These are phyloP conservation scores for Solanum ossicruentum DNA, from an alignment of 257 asterid species.

Conservation along the genomic window DNA sequence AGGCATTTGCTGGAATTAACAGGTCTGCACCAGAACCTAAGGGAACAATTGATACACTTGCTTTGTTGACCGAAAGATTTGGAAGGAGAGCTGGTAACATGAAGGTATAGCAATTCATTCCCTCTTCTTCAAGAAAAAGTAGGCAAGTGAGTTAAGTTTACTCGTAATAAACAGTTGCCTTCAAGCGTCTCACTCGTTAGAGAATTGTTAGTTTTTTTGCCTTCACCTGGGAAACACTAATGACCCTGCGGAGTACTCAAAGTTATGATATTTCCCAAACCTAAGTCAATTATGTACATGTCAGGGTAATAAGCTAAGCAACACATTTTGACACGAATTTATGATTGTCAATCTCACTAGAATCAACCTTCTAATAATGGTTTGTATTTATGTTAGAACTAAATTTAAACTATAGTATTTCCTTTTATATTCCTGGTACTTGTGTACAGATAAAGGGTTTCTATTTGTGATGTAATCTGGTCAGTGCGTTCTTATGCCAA, in stretches of 20 bases:
- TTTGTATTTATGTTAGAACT: neutral
- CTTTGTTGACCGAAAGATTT: constrained; percentile 11
- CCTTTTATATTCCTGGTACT: neutral
- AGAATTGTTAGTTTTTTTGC: neutral
- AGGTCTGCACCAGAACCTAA: constrained; percentile 17
- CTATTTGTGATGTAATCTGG: neutral
- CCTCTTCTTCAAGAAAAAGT: neutral
- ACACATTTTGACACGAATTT: neutral
- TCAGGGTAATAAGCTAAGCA: neutral
- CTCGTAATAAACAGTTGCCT: neutral
- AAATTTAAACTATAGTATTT: neutral
- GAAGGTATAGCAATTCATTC: constrained; percentile 7
- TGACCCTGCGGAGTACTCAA: neutral
- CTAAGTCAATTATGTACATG: neutral
- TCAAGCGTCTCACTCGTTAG: neutral
- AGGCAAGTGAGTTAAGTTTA: neutral
- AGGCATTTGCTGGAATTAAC: constrained; percentile 16
- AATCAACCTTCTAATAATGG: neutral
- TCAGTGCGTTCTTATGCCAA: neutral
- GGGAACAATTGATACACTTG: constrained; percentile 20
- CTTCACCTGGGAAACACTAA: neutral
- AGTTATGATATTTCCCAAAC: neutral
- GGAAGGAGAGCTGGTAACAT: constrained; percentile 24
- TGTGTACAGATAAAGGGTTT: neutral
- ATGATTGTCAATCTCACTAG: neutral